Evolutionary conservation across 441 rosid genomes (phyloP).

Genomic region (Isatis lusitanica): DNA sequence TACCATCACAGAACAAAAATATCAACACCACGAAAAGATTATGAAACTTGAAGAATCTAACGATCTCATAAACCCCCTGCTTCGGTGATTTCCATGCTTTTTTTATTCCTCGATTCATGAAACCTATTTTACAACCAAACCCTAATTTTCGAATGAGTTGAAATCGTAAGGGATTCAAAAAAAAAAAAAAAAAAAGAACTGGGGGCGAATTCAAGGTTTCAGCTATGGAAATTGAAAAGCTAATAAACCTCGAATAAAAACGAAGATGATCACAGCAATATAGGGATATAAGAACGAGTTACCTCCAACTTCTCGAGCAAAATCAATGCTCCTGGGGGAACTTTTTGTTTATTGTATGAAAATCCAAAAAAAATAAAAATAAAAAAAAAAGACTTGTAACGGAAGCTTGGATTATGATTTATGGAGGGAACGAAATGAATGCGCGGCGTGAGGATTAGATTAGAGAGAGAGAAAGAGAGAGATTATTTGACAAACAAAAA

Average conservation of each 20-base stretch:
- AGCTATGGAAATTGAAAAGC: neutral
- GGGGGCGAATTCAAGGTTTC: neutral
- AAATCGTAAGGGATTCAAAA: neutral
- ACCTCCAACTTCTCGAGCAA: constrained; percentile 13
- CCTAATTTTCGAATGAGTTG: constrained; percentile 18
- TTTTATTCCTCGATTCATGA: neutral
- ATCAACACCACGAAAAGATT: constrained; percentile 9
- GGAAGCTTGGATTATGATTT: constrained; percentile 33
- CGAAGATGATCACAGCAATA: neutral
- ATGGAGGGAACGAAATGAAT: constrained; percentile 37
- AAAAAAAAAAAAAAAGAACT: neutral
- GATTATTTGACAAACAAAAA: neutral
- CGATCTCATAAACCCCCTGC: neutral
- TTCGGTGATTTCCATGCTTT: neutral
- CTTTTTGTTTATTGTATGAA: neutral
- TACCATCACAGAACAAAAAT: neutral
- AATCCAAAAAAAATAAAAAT: constrained; percentile 20
- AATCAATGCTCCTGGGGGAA: constrained; percentile 11
- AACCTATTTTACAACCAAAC: constrained; percentile 9
- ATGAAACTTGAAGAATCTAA: constrained; percentile 6
- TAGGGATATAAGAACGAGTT: constrained; percentile 2
- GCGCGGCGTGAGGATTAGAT: constrained; percentile 16
- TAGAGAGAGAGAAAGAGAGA: neutral
- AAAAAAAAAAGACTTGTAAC: constrained; percentile 25
- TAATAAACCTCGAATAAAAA: constrained; percentile 3